phyloP scores from a whole-genome alignment of 2,329 filamentous ascomycete species.

The Magnaporthiopsis incrustans region DNA sequence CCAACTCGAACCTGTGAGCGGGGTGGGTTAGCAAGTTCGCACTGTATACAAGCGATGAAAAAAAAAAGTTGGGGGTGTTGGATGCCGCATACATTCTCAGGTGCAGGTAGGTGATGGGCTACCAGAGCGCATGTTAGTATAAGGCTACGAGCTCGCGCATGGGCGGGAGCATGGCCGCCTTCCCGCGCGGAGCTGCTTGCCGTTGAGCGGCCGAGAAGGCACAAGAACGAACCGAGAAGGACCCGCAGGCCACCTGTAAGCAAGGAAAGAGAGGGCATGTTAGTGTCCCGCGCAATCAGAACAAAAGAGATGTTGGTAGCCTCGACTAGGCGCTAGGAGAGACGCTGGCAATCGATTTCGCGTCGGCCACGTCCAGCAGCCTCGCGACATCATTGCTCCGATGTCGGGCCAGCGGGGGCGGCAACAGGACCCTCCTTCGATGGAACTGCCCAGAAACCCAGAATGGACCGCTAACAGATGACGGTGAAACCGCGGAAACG shows the following conservation, averaged over 20 bases:
- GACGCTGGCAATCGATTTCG: not conserved
- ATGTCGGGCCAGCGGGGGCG: not conserved
- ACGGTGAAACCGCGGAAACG: no score
- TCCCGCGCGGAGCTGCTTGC: not conserved
- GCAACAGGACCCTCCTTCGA: not conserved
- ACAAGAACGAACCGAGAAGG: constrained; percentile 6
- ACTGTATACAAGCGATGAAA: not conserved
- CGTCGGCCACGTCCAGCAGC: not conserved
- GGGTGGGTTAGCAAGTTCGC: not conserved
- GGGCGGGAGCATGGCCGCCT: not conserved
- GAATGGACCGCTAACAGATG: not conserved
- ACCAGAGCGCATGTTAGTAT: not conserved
- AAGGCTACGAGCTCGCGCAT: no score
- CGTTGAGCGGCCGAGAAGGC: not conserved
- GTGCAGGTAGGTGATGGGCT: constrained; percentile 7
- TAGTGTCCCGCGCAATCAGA: not conserved
- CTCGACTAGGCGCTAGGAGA: not conserved
- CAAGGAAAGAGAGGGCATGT: not conserved
- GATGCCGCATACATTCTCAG: constrained; percentile 4
- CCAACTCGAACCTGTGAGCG: constrained; percentile 5
- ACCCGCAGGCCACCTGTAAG: constrained; percentile 6
- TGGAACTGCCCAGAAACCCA: not conserved
- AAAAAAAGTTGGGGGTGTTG: not conserved
- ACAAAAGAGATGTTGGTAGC: not conserved
- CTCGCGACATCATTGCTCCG: not conserved